These are phyloP conservation scores for Populus trichocarpa DNA, from an alignment of 441 rosid species.

Conservation along the genomic window DNA sequence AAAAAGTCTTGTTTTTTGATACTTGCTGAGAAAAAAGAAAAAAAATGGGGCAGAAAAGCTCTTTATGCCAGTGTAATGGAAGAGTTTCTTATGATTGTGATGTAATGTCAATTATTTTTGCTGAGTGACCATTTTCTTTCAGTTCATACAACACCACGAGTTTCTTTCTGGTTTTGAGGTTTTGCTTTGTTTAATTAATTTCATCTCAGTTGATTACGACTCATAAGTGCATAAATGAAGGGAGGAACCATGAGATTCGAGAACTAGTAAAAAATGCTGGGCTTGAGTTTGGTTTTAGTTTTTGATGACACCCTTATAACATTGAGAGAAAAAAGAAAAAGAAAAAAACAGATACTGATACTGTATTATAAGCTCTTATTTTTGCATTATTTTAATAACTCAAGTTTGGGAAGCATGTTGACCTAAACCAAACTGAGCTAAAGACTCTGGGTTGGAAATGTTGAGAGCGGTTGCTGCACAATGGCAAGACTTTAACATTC, in stretches of 20 bases:
- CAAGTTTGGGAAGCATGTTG: slow-evolving; percentile 70
- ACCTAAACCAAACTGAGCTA: slow-evolving; percentile 57
- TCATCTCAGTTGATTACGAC: slow-evolving; percentile 1
- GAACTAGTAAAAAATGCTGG: slow-evolving; percentile 93
- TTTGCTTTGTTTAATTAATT: background rate
- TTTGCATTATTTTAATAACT: slow-evolving; percentile 6
- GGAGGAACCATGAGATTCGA: slow-evolving; percentile 91
- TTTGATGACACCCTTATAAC: slow-evolving; percentile 11
- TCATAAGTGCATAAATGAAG: slow-evolving; percentile 61
- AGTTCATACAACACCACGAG: background rate
- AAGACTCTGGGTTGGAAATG: slow-evolving; percentile 68
- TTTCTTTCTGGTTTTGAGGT: background rate
- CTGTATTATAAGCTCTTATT: background rate
- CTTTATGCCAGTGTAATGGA: background rate
- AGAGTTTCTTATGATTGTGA: background rate
- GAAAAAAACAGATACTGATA: background rate
- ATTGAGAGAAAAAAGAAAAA: background rate
- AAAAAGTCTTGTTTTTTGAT: background rate
- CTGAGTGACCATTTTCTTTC: background rate
- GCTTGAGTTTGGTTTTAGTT: slow-evolving; percentile 66
- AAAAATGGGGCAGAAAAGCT: background rate
- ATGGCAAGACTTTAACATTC: background rate
- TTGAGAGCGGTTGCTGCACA: slow-evolving; percentile 13
- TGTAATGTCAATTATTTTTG: background rate
- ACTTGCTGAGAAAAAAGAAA: background rate